These are phyloP conservation scores for Alternaria viburni DNA, from an alignment of 2,329 filamentous ascomycete genomes.

Conservation along the genomic window DNA sequence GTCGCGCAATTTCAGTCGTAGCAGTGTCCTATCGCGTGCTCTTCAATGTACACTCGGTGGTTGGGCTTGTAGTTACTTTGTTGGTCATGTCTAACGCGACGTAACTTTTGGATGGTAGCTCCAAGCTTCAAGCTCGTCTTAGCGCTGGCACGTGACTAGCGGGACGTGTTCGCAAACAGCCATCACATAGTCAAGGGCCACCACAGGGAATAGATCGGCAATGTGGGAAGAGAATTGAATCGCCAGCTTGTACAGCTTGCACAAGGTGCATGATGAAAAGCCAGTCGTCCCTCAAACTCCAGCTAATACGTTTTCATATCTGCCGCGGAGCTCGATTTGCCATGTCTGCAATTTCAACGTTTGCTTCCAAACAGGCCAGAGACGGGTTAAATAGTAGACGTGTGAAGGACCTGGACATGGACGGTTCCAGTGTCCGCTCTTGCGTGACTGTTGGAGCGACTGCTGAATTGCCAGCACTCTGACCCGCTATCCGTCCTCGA, in stretches of 20 bases:
- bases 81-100: constrained; percentile 15
- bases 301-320: not conserved
- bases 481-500: constrained; percentile 5
- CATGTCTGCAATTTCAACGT: not conserved
- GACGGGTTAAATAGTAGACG: not conserved
- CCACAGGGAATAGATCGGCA: not conserved
- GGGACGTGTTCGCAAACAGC: constrained; percentile 8
- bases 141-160: constrained; percentile 21
- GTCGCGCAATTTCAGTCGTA: not conserved
- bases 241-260: not conserved
- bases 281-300: not conserved
- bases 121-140: constrained; percentile 8
- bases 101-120: constrained; percentile 19
- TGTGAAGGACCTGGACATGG: not conserved
- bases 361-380: not conserved
- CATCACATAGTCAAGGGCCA: not conserved
- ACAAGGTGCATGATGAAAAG: not conserved
- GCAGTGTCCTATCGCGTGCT: not conserved
- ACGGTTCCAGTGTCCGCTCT: not conserved
- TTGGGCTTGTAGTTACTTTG: not conserved
- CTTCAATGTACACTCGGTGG: not conserved
- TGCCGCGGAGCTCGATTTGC: not conserved
- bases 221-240: not conserved
- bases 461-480: constrained; percentile 1
- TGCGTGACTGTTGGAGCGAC: not conserved